Base-by-base conservation (phyloP, 2,329 filamentous ascomycete species). In the Dactylellina parvicollis region DNA sequence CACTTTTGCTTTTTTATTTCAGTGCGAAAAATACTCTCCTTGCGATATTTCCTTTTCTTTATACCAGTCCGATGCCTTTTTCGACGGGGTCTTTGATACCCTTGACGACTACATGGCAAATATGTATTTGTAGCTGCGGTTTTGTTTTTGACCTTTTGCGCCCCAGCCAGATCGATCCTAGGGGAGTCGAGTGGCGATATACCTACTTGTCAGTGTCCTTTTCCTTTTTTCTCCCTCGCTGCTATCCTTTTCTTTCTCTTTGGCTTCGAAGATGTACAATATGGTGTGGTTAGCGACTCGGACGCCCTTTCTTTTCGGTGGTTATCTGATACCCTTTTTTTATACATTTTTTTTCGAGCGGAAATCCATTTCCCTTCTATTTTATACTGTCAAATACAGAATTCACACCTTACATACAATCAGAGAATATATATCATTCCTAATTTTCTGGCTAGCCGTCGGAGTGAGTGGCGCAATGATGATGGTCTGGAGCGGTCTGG, bases 51-150 rank as follows among this genome's bases (percentile, higher is more conserved):
- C 22, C n/a, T 59, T 49, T 32, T 4, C 52, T 26, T 59, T 40
- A 52, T 20, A 20, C 42, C 52, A 40, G 57, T 59, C 57, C 26
- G 26, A 46, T 55, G 47, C 59, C 67, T 52, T 54, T 36, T 50
- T 71, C 49, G 66, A 56, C 54, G 57, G 60, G 54, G 52, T 52
- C 14, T 52, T 32, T 34, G 47, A 32, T 34, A 18, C 52, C 52
- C 34, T 56, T 56, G 52, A 56, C 59, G 59, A 42, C 24, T 42
- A 40, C n/a, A 42, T 54, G 59, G 59, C 47, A 49, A 54, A 40
- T 36, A 18, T 64, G 59, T 64, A 64, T 64, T 64, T 64, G 9
- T 64, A 64, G 47, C 47, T 30, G 20, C 22, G 24, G 10, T 18
- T 36, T 9, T 49, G 24, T 50, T 34, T 28, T 47, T 50, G 28